Evolutionary conservation across 768 basidiomycete species (phyloP).

Genomic region (Tulasnella sp.): DNA sequence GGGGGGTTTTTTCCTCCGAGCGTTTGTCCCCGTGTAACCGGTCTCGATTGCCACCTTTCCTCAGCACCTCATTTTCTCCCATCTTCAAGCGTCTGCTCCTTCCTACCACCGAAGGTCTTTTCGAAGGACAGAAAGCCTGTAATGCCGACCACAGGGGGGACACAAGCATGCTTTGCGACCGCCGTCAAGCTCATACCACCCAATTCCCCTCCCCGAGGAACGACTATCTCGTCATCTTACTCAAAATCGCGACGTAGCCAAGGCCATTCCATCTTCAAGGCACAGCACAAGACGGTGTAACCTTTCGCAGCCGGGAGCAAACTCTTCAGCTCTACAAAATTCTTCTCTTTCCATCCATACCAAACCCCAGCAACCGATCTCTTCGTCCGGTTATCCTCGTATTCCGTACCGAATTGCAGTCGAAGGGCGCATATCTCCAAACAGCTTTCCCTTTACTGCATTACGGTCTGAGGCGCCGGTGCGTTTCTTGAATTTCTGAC

Average conservation of each 20-base stretch:
- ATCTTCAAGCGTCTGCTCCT: too few species aligned
- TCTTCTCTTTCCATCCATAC: too few species aligned
- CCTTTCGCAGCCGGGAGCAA: too few species aligned
- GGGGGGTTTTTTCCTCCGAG: neutral
- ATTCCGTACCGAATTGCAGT: neutral
- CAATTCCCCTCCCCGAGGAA: neutral
- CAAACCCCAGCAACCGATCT: neutral
- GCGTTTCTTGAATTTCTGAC: neutral
- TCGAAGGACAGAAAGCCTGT: neutral
- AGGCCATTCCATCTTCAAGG: too few species aligned
- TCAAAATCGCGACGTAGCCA: neutral
- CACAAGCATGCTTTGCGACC: neutral
- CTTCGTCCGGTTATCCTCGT: neutral
- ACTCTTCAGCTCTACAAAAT: too few species aligned
- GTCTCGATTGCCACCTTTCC: neutral
- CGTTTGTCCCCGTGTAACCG: neutral
- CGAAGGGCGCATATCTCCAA: neutral
- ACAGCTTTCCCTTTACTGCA: neutral
- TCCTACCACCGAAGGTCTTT: too few species aligned
- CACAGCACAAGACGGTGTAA: too few species aligned
- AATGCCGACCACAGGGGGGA: neutral
- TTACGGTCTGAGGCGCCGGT: neutral
- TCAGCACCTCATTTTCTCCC: too few species aligned
- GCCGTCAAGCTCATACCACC: neutral
- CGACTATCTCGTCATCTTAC: neutral